These are phyloP conservation scores for Exophiala oligosperma DNA, from an alignment of 2,329 filamentous ascomycete genomes.

Conservation along the genomic window DNA sequence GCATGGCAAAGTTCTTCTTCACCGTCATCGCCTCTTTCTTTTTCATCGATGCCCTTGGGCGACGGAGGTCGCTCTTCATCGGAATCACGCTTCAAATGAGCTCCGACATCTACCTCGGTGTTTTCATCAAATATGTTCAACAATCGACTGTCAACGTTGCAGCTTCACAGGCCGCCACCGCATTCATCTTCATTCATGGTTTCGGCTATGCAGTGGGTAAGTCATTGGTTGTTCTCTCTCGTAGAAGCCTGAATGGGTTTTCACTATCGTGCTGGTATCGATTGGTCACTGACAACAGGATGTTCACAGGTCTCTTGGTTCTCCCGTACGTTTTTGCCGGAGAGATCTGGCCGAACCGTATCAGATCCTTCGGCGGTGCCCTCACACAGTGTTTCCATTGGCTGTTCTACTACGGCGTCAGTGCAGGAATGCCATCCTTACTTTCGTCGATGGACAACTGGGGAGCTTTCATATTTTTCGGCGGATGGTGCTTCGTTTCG, in stretches of 20 bases:
- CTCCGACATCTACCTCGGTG: slow-evolving; percentile 44
- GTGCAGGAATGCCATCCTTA: slow-evolving; percentile 37
- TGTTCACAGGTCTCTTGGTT: slow-evolving; percentile 35
- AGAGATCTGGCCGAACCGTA: slow-evolving; percentile 48
- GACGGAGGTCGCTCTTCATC: slow-evolving; percentile 41
- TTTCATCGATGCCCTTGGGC: slow-evolving; percentile 47
- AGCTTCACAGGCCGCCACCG: slow-evolving; percentile 43
- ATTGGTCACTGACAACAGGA: too few relatives aligned
- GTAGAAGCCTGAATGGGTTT: neutral
- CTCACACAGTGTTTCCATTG: slow-evolving; percentile 43
- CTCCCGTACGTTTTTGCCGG: slow-evolving; percentile 49
- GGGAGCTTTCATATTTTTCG: slow-evolving; percentile 48
- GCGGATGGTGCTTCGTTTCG: slow-evolving; percentile 39
- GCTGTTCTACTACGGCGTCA: slow-evolving; percentile 45
- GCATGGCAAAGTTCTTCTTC: slow-evolving; percentile 46
- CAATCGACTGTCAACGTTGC: slow-evolving; percentile 25
- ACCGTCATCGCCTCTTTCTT: slow-evolving; percentile 45
- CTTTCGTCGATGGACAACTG: slow-evolving; percentile 39
- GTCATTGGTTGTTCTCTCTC: slow-evolving; percentile 13
- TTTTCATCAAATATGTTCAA: slow-evolving; percentile 41
- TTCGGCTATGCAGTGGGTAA: slow-evolving; percentile 46
- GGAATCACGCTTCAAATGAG: slow-evolving; percentile 42
- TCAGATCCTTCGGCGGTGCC: slow-evolving; percentile 47
- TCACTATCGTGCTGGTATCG: neutral
- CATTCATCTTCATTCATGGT: slow-evolving; percentile 47